Evolutionary conservation across 1,284 basidiomycete genomes (phyloP).

Genomic region (Naganishia sp.): DNA sequence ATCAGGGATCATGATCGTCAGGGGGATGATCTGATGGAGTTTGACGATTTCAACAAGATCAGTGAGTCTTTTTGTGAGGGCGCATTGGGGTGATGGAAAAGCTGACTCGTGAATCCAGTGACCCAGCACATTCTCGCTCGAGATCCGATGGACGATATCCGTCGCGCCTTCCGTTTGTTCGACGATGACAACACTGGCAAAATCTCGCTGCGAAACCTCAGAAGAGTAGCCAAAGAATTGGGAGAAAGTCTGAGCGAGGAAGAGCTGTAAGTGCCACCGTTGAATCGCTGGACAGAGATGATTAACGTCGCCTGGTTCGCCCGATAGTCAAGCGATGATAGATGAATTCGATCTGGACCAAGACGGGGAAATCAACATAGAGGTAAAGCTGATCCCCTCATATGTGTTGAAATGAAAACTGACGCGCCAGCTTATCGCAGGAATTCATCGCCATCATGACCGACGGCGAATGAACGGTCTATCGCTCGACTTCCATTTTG

Average conservation of each 20-base stretch:
- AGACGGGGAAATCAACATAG: slow-evolving; percentile 83
- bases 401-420: not conserved
- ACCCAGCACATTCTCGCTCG: slow-evolving; percentile 87
- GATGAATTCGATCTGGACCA: slow-evolving; percentile 99
- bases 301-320: not conserved
- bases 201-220: slow-evolving; percentile 86
- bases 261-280: slow-evolving; percentile 71
- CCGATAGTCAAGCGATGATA: slow-evolving; percentile 93
- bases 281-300: not conserved
- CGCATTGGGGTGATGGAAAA: not conserved
- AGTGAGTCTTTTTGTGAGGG: slow-evolving; percentile 66
- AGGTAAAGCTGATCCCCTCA: slow-evolving; percentile 3
- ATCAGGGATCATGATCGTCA: slow-evolving; percentile 88
- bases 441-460: slow-evolving; percentile 81
- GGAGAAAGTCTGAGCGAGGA: slow-evolving; percentile 95
- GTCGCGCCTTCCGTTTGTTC: slow-evolving; percentile 91
- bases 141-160: slow-evolving; percentile 95
- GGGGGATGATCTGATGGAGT: slow-evolving; percentile 88
- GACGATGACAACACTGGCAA: slow-evolving; percentile 95
- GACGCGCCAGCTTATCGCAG: slow-evolving; percentile 61
- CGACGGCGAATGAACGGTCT: slow-evolving; percentile 66
- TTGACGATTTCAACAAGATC: slow-evolving; percentile 91
- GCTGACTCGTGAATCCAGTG: slow-evolving; percentile 61
- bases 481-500: not conserved
- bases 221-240: slow-evolving; percentile 94